A percentile compares a stretch with the other conserved stretches of the same genome.
These are phyloP conservation scores for Solanum chiquidenum DNA, from an alignment of 257 asterid genomes.

Conservation along the genomic window DNA sequence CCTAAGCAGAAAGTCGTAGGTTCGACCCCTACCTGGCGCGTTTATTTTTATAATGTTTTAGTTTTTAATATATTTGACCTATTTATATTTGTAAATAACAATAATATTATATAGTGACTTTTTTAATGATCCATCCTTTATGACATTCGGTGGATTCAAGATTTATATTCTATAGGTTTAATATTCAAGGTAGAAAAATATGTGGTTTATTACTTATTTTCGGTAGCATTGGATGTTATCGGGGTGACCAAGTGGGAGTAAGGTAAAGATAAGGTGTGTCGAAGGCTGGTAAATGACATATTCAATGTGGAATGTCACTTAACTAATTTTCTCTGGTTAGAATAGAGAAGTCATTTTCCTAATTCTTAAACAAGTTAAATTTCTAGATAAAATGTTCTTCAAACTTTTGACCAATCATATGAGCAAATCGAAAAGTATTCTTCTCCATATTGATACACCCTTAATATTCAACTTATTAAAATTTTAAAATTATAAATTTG, in stretches of 20 bases:
- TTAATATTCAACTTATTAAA: no score
- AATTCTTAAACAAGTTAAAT: no score
- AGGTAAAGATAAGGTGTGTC: not conserved
- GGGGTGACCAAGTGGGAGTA: not conserved
- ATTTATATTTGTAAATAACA: no score
- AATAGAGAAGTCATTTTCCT: not conserved
- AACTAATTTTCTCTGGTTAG: not conserved
- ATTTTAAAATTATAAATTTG: no score
- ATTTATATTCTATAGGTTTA: not conserved
- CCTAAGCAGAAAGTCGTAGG: conserved; percentile 99
- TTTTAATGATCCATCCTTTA: not conserved
- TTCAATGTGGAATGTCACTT: not conserved
- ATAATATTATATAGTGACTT: no score
- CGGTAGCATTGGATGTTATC: no score
- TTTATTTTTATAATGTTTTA: not conserved
- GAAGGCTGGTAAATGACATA: not conserved
- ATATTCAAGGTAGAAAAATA: no score
- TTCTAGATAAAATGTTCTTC: not conserved
- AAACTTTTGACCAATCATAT: not conserved
- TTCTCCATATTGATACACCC: no score
- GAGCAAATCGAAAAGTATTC: no score
- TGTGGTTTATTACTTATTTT: no score
- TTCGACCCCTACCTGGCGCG: conserved; percentile 99
- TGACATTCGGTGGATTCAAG: not conserved
- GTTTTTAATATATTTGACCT: not conserved